These are phyloP conservation scores for Stylosanthes scabra DNA, from an alignment of 331 rosid species.

Conservation along the genomic window DNA sequence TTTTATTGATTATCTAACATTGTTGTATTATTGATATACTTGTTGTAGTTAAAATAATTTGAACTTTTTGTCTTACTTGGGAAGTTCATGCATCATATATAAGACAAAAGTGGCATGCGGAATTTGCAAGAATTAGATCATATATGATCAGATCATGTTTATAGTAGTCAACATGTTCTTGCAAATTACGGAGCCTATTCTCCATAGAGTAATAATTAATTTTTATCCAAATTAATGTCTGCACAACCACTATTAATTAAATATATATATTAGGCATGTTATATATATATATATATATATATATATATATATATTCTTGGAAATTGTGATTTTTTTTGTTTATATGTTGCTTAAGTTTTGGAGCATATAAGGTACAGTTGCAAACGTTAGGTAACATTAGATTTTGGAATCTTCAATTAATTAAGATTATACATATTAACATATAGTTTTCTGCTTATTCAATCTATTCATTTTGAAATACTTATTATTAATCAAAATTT, in stretches of 20 bases:
- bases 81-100: background rate
- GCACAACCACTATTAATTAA: background rate
- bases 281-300: background rate
- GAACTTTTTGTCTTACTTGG: slow-evolving; percentile 24
- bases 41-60: slow-evolving; percentile 11
- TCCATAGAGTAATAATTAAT: background rate
- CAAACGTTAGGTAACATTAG: no score
- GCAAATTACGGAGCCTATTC: slow-evolving; percentile 11
- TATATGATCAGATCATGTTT: slow-evolving; percentile 1
- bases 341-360: no score
- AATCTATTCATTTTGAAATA: no score
- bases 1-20: no score
- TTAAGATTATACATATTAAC: no score
- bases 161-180: slow-evolving; percentile 22
- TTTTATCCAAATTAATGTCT: background rate
- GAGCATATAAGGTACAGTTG: no score
- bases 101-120: slow-evolving; percentile 39
- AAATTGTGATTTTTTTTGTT: no score
- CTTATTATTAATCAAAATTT: no score
- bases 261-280: background rate
- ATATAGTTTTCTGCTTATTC: background rate
- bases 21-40: no score
- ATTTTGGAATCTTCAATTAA: no score
- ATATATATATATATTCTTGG: no score
- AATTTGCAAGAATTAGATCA: slow-evolving; percentile 22